Evolutionary conservation across 495 filamentous ascomycete genomes (phyloP), one percentile per base, ranked within the genome.

Genomic region (Annulohypoxylon moriforme): DNA sequence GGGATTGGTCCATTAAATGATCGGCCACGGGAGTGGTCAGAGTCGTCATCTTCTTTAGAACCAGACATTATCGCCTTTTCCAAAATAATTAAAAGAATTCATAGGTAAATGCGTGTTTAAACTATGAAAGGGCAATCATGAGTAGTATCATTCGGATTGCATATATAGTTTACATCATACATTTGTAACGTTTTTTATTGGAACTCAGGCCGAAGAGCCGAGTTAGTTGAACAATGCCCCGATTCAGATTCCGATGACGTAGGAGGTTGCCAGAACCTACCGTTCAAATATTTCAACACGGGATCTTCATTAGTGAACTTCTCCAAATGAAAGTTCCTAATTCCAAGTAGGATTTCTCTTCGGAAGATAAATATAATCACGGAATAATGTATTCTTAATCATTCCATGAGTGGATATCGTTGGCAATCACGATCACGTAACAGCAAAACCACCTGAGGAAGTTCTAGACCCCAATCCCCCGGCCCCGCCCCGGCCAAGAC

Each of bases 211-310:
- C 33, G 58, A 61, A 47, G n/a, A 20, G 22, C 24, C 24, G 47
- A 52, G 25, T 22, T 61, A 44, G 14, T 46, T 16, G 24, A 33
- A 25, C 24, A 20, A 16, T 20, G 33, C 13, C 47, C 33, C 55
- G 22, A 58, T 58, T 66, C 5, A 25, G 11, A 42, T 42, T 59
- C 10, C 31, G 16, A 60, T 67, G 64, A 67, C 64, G 64, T 67
- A 67, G 18, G 6, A 33, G 3, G 11, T 25, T 25, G 46, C 62
- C 29, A 65, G 42, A 42, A 36, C 40, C 27, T 36, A 36, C n/a
- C n/a, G n/a, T n/a, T n/a, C n/a, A n/a, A n/a, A n/a, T n/a, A n/a
- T n/a, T n/a, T n/a, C n/a, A n/a, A n/a, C 38, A 24, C 9, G 27
- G 16, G 31, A 33, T 25, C 59, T 13, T 50, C 1, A 8, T 18